Percentiles rank a stretch among this genome's conserved stretches.
Conservation (phyloP, 768 basidiomycete species). For the Pholiota conissans region DNA sequence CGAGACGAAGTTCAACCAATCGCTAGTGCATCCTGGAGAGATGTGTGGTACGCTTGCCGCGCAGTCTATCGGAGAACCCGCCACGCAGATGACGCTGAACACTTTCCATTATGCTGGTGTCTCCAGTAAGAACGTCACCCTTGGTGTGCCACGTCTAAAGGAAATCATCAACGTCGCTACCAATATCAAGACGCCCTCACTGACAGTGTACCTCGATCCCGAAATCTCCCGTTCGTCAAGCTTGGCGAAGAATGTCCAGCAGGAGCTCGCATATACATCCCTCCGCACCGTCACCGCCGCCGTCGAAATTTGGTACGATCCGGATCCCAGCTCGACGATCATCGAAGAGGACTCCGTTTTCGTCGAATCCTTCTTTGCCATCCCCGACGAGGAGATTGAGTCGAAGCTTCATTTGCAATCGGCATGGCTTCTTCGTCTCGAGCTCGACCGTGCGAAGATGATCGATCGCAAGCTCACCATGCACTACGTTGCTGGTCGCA, state of each 20-base stretch:
- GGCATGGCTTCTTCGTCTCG: slow-evolving; percentile 95
- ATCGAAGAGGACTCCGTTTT: slow-evolving; percentile 96
- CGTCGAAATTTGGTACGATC: slow-evolving; percentile 98
- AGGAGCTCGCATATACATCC: slow-evolving; percentile 92
- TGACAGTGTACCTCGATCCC: slow-evolving; percentile 86
- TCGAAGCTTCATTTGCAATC: slow-evolving; percentile 89
- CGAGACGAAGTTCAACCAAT: slow-evolving; percentile 93
- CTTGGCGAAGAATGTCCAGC: slow-evolving; percentile 85
- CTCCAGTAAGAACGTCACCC: slow-evolving; percentile 98
- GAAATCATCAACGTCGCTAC: slow-evolving; percentile 99
- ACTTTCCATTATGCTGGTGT: slow-evolving; percentile 99
- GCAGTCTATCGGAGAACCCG: slow-evolving; percentile 99
- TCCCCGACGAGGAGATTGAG: slow-evolving; percentile 96
- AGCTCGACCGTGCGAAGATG: slow-evolving; percentile 96
- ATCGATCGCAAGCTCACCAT: slow-evolving; percentile 96
- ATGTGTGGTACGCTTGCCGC: slow-evolving; percentile 99
- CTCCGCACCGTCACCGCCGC: slow-evolving; percentile 92
- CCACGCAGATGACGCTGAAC: slow-evolving; percentile 99
- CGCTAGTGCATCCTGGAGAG: slow-evolving; percentile 91
- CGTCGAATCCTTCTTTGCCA: slow-evolving; percentile 98
- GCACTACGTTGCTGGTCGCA: slow-evolving; percentile 90
- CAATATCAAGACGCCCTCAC: slow-evolving; percentile 97
- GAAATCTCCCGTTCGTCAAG: slow-evolving; percentile 59
- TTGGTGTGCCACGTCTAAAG: slow-evolving; percentile 98
- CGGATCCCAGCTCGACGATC: slow-evolving; percentile 86